Conservation (phyloP, 768 basidiomycete genomes). For the Hygrocybe punicea region DNA sequence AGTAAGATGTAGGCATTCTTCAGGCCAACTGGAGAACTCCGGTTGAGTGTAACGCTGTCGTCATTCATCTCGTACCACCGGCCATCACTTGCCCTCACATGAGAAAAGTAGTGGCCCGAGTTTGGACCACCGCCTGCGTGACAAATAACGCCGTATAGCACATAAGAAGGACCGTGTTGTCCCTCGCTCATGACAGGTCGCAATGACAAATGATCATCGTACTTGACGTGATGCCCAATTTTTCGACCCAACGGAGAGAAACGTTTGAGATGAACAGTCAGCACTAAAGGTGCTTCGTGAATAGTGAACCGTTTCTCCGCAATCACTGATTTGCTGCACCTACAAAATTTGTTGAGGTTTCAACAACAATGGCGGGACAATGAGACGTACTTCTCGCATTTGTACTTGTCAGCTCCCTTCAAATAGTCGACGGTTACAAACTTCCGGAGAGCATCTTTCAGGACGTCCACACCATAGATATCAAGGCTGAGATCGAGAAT, state of each 20-base stretch:
- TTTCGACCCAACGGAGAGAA: constrained; percentile 91
- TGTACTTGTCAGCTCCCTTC: constrained; percentile 92
- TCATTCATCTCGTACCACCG: constrained; percentile 96
- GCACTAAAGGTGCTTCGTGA: constrained; percentile 78
- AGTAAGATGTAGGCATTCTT: constrained; percentile 92
- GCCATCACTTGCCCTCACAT: constrained; percentile 65
- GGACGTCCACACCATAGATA: constrained; percentile 56
- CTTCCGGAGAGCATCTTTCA: constrained; percentile 72
- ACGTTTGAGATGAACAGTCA: constrained; percentile 93
- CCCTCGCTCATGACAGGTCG: constrained; percentile 80
- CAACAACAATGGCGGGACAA: not conserved
- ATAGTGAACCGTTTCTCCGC: constrained; percentile 91
- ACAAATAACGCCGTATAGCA: constrained; percentile 86
- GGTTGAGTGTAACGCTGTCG: constrained; percentile 55
- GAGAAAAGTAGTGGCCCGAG: constrained; percentile 93
- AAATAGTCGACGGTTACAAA: constrained; percentile 81
- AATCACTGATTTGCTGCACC: constrained; percentile 87
- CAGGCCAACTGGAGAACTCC: constrained; percentile 50
- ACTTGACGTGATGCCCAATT: constrained; percentile 72
- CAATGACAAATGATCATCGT: constrained; percentile 70
- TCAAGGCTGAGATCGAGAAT: constrained; percentile 93
- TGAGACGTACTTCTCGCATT: constrained; percentile 87
- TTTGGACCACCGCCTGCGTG: constrained; percentile 92
- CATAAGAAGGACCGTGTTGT: constrained; percentile 73
- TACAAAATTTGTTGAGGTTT: constrained; percentile 27